Percentiles rank a stretch among this genome's conserved stretches.
Evolutionary conservation across 2,329 filamentous ascomycete genomes (phyloP).

Genomic region (Didymella glomerata): DNA sequence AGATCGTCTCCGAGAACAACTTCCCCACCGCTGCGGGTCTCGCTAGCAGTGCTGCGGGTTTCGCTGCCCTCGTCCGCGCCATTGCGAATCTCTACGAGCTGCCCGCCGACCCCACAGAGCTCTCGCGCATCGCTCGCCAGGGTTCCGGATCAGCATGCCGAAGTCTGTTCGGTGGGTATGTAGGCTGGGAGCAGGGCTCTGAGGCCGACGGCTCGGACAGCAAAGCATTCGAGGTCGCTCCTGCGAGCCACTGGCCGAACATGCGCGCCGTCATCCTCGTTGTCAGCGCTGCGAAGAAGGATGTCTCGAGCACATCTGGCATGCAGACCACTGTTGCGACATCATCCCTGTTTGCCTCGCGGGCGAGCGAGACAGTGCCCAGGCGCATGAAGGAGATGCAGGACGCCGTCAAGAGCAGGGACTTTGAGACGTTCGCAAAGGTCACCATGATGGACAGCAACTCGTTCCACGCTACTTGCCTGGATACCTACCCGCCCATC

Average conservation of each 20-base stretch:
- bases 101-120: conserved; percentile 78
- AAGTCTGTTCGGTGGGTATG: conserved; percentile 92
- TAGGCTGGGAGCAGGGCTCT: conserved; percentile 87
- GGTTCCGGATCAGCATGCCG: conserved; percentile 95
- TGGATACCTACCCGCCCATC: conserved; percentile 96
- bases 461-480: conserved; percentile 92
- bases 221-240: conserved; percentile 85
- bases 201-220: conserved; percentile 84
- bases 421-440: conserved; percentile 87
- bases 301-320: conserved; percentile 87
- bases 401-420: conserved; percentile 75
- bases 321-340: conserved; percentile 98
- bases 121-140: conserved; percentile 89
- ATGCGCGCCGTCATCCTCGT: conserved; percentile 95
- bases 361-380: conserved; percentile 80
- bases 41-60: conserved; percentile 70
- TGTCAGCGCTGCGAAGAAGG: conserved; percentile 93
- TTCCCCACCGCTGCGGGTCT: conserved; percentile 97
- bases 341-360: conserved; percentile 82
- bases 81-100: conserved; percentile 93
- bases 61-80: conserved; percentile 75
- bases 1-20: conserved; percentile 96
- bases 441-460: conserved; percentile 98
- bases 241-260: conserved; percentile 89
- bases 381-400: conserved; percentile 85